Evolutionary conservation across 2,329 filamentous ascomycete genomes (phyloP), one percentile per base, ranked within the genome.

Genomic region (Aspergillus glaucus): DNA sequence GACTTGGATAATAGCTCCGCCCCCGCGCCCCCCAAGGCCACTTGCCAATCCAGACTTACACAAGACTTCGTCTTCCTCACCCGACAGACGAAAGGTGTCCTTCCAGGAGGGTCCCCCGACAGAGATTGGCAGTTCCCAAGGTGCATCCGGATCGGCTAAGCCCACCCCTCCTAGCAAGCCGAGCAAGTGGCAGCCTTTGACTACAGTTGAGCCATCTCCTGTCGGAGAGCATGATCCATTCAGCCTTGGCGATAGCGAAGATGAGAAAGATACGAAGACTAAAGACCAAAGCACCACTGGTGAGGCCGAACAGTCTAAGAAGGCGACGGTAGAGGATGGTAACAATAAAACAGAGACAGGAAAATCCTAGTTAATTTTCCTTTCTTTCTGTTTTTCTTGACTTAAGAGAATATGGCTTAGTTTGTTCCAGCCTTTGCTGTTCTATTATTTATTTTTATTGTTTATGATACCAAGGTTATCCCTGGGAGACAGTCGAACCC

Each of bases 151-250:
- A 73, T 46, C 76, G 69, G 24, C 75, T 74, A 56, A 82, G 77
- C 69, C 81, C 77, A 63, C 70, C 57, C 66, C 74, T 43, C 61
- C 66, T 4, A 71, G 74, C 56, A 93, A 90, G 73, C 71, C 81
- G 42, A 96, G 91, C 79, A 98, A 98, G 74, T 98, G 93, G 93
- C 92, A 98, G 69, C 92, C 93, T 8, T 75, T 98, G 59, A 89
- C 91, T 10, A 79, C 85, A 0, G 83, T 96, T 12, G 88, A 94
- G 55, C 89, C 91, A 1, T 85, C 81, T 54, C 91, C 92, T 12
- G 86, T 95, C 53, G 79, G 80, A 15, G 90, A 97, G 58, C 92
- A 95, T 60, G 93, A 98, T 63, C 93, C 93, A 0, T 98, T 98
- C 72, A 96, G 90, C 62, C 79, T 98, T 12, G 93, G 93, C 4